A percentile compares a stretch with the other conserved stretches of the same genome.
Evolutionary conservation across 2,329 filamentous ascomycete species (phyloP).

Genomic region (Lasiodiplodia hormozganensis): DNA sequence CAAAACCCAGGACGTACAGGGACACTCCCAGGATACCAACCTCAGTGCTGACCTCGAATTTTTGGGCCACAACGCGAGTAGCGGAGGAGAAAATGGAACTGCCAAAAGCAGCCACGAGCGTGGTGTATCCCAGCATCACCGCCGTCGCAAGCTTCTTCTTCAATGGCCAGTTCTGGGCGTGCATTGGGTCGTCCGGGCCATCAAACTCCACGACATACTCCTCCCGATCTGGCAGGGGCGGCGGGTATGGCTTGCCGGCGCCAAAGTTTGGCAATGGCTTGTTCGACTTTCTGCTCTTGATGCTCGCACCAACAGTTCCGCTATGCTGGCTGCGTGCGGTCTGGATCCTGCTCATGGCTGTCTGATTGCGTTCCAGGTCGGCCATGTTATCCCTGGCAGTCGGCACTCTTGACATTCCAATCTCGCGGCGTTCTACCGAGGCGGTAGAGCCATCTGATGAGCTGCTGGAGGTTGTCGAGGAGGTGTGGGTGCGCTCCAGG

Average conservation of each 20-base stretch:
- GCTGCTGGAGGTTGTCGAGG: constrained; percentile 49
- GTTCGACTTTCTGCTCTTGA: constrained; percentile 56
- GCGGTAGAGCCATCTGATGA: constrained; percentile 54
- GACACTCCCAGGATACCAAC: constrained; percentile 59
- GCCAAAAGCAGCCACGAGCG: constrained; percentile 71
- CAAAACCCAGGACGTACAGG: constrained; percentile 58
- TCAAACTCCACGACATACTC: constrained; percentile 85
- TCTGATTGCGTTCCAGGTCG: constrained; percentile 70
- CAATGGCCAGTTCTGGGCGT: constrained; percentile 86
- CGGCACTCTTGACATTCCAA: constrained; percentile 65
- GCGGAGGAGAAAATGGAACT: constrained; percentile 52
- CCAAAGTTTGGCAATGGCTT: constrained; percentile 74
- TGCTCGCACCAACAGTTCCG: constrained; percentile 68
- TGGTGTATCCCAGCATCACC: constrained; percentile 75
- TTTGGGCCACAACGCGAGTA: constrained; percentile 39
- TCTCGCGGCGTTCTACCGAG: constrained; percentile 45
- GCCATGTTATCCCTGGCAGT: constrained; percentile 64
- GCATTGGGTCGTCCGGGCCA: constrained; percentile 80
- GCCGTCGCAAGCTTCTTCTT: constrained; percentile 77
- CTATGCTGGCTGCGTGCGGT: constrained; percentile 75
- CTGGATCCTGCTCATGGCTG: constrained; percentile 73
- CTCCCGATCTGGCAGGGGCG: constrained; percentile 71
- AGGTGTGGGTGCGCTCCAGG: constrained; percentile 66
- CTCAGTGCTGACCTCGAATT: constrained; percentile 56
- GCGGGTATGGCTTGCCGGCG: constrained; percentile 76